Evolutionary conservation across 352 stramenopile genomes (phyloP), one percentile per base, ranked within the genome.

Genomic region (Phytophthora constricta): DNA sequence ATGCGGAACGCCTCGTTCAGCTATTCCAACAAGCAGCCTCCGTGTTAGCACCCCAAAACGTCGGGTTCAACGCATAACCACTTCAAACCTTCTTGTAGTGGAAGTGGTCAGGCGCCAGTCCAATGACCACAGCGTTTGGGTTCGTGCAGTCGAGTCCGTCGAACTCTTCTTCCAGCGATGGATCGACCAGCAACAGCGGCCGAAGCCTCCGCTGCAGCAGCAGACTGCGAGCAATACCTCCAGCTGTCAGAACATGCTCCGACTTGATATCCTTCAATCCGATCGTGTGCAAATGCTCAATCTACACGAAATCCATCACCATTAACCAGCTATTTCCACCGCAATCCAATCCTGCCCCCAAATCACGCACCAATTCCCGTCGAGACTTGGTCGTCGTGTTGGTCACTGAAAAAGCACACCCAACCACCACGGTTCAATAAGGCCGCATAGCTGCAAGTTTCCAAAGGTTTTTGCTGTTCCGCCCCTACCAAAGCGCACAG

Each of bases 331-430:
- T 16, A 13, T 37, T 13, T 13, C 31, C 7, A 13, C 7, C 7
- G 31, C 31, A 42, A 19, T 5, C 4, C 34, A 16, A 17, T 16
- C 34, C 14, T 42, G 25, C 22, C n/a, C 22, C 28, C 34, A 31
- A 37, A 22, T 33, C 13, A 49, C 56, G 43, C 39, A 87, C 81
- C 62, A 90, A 47, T 31, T 82, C 63, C 7, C 61, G 53, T 19
- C 72, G 60, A 33, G 75, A 90, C 45, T 87, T 88, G 56, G 79
- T 90, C 33, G 81, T 90, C n/a, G 79, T 90, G 53, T 90, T 90
- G n/a, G 74, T 88, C 54, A 90, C 81, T 90, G 37, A 19, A 2
- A n/a, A 13, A 28, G 25, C 31, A 34, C n/a, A n/a, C 10, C 4
- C 16, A 16, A 25, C 22, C n/a, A 23, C 3, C 2, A 16, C 27